Base-by-base conservation (phyloP, 73 alveolate species). In the Effrenium voratum region DNA sequence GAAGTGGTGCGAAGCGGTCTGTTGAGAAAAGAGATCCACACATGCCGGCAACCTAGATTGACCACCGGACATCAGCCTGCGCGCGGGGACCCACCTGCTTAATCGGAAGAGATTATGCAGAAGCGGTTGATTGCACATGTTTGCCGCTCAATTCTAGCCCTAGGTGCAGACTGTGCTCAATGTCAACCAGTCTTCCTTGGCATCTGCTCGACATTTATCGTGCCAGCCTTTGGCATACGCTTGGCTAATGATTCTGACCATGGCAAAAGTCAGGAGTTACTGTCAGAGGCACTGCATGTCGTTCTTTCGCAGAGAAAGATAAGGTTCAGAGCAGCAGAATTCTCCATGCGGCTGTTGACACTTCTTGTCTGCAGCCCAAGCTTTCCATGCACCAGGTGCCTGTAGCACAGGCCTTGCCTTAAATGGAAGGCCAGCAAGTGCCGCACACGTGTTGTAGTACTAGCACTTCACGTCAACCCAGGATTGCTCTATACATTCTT, bases 11-110 rank as follows among this genome's bases (percentile, higher is more conserved):
- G 45, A 24, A 68, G 81, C 63, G 10, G 77, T 52, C 76, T 22
- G 22, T 13, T 55, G 68, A 55, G 68, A 55, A 55, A 55, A 55
- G 22, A 22, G 22, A 55, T 55, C 22, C 68, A 55, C 22, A 10
- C 68, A 10, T 60, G 34, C 34, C 34, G 2, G 28, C 28, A 26
- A 24, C 72, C 1, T 46, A 87, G 97, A 90, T 90, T 40, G 97
- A 90, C 75, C 97, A 90, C 49, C 97, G 97, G 36, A 90, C 97
- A 44, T 90, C 97, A 28, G 97, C 97, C 12, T 90, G 97, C 28
- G 95, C 84, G 6, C 30, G 3, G 52, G 28, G 70, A 83, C 63
- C 70, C 59, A 44, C 19, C 26, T 12, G 19, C 26, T 12, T 8
- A 52, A 52, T 52, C 26, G 19, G 63, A 19, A 19, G 8, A 52